Base-by-base conservation (phyloP, 331 rosid genomes). In the Malus hybrid region DNA sequence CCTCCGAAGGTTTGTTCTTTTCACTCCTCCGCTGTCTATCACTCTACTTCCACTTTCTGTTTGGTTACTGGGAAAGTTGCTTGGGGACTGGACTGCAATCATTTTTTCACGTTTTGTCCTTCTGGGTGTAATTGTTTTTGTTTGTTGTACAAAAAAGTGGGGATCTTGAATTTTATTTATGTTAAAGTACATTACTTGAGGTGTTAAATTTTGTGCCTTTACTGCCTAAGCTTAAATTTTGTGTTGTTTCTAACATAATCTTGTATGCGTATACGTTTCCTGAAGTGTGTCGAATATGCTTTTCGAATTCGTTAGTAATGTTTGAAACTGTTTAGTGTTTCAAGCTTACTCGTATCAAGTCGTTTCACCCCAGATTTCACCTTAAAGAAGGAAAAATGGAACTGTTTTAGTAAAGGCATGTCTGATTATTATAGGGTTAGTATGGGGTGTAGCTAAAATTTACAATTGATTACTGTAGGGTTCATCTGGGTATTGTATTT, bases 1-100 rank as follows among this genome's bases (percentile, higher is more conserved):
- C 96, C 55, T 77, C 90, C n/a, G 96, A 92, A 70, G 93, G 97
- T 81, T 44, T 15, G 92, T 80, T 44, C 13, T 46, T 46, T 46
- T 46, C 44, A 20, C 24, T 5, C 18, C 50, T 24, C 73, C 29
- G 76, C 46, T 52, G 13, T 28, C 55, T 67, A 10, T 46, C 57
- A 68, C 66, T 71, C 9, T 24, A 39, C 12, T 28, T 7, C 3
- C 6, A 11, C 1, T 59, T 5, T 56, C 13, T 69, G 29, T 20
- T 69, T 16, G 15, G 33, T 66, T 55, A 6, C n/a, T 64, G 74
- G 24, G 31, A 78, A 65, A 56, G 4, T 11, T 69, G 52, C 67
- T 15, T 44, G 50, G 18, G 56, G 62, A 22, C 6, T 60, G 10
- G 11, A 24, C 10, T 71, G 6, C 52, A 31, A 13, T 46, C 42